These are phyloP conservation scores for Phytophthora pini DNA, from an alignment of 352 stramenopile species.

Conservation along the genomic window DNA sequence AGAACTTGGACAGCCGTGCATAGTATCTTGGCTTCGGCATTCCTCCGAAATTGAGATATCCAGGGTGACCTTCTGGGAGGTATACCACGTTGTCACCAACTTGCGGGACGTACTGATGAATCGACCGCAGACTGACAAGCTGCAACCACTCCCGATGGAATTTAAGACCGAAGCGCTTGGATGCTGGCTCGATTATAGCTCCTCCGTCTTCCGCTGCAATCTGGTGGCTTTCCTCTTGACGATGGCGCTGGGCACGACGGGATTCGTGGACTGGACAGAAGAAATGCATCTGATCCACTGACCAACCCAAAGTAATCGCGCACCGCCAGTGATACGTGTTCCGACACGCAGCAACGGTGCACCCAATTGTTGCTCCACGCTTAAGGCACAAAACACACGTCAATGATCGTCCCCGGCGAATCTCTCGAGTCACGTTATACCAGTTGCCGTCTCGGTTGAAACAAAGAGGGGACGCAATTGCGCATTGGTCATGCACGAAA, in stretches of 20 bases:
- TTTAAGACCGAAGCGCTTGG: slow-evolving; percentile 68
- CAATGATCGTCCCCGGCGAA: slow-evolving; percentile 76
- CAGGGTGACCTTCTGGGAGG: slow-evolving; percentile 74
- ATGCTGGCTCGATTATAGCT: slow-evolving; percentile 46
- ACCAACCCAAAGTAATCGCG: slow-evolving; percentile 73
- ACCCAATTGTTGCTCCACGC: slow-evolving; percentile 82
- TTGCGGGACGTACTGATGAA: slow-evolving; percentile 82
- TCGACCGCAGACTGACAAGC: slow-evolving; percentile 48
- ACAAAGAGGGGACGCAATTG: slow-evolving; percentile 83
- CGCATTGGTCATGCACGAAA: slow-evolving; percentile 89
- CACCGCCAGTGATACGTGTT: slow-evolving; percentile 89
- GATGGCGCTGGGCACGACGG: slow-evolving; percentile 37
- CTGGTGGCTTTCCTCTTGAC: slow-evolving; percentile 14
- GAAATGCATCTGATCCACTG: slow-evolving; percentile 82
- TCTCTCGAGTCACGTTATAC: slow-evolving; percentile 88
- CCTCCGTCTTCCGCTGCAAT: slow-evolving; percentile 35
- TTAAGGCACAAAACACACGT: slow-evolving; percentile 72
- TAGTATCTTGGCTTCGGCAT: slow-evolving; percentile 60
- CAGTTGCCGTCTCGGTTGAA: slow-evolving; percentile 81
- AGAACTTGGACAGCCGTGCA: slow-evolving; percentile 58
- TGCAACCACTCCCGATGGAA: slow-evolving; percentile 88
- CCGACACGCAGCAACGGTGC: slow-evolving; percentile 62
- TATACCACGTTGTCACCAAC: slow-evolving; percentile 86
- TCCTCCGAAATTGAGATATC: slow-evolving; percentile 47
- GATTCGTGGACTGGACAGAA: slow-evolving; percentile 75